phyloP scores from a whole-genome alignment of 768 basidiomycete species.

The Cyclocybe cylindracea region DNA sequence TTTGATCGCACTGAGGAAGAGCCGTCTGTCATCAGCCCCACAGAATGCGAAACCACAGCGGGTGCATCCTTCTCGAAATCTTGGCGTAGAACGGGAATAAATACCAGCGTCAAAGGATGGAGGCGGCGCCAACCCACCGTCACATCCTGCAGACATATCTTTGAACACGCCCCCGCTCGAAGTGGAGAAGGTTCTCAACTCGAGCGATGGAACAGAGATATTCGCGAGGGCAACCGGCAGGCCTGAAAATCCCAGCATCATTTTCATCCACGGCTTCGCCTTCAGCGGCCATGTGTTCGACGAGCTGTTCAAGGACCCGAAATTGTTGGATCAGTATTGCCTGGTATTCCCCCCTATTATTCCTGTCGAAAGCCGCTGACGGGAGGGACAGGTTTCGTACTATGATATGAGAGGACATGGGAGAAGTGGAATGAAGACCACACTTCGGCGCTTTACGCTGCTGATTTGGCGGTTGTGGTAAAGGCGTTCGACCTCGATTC shows the following conservation, averaged over 20 bases:
- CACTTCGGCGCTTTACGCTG: conserved; percentile 27
- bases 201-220: conserved; percentile 38
- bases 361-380: neutral
- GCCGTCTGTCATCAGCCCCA: too few relatives aligned
- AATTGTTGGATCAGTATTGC: conserved; percentile 23
- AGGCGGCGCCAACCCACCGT: too few relatives aligned
- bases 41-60: too few relatives aligned
- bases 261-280: conserved; percentile 43
- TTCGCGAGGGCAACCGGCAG: conserved; percentile 42
- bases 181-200: conserved; percentile 11
- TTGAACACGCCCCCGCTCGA: too few relatives aligned
- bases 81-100: too few relatives aligned
- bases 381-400: conserved; percentile 26
- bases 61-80: too few relatives aligned
- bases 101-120: too few relatives aligned
- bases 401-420: conserved; percentile 37
- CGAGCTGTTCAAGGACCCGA: conserved; percentile 32
- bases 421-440: conserved; percentile 31
- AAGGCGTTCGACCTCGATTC: conserved; percentile 27
- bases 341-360: conserved; percentile 17
- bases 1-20: too few relatives aligned
- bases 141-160: too few relatives aligned
- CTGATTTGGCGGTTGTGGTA: conserved; percentile 31
- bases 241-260: conserved; percentile 33
- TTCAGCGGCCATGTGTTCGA: conserved; percentile 37